Evolutionary conservation across 305 asterid species (phyloP).

Genomic region (Lippia alba): DNA sequence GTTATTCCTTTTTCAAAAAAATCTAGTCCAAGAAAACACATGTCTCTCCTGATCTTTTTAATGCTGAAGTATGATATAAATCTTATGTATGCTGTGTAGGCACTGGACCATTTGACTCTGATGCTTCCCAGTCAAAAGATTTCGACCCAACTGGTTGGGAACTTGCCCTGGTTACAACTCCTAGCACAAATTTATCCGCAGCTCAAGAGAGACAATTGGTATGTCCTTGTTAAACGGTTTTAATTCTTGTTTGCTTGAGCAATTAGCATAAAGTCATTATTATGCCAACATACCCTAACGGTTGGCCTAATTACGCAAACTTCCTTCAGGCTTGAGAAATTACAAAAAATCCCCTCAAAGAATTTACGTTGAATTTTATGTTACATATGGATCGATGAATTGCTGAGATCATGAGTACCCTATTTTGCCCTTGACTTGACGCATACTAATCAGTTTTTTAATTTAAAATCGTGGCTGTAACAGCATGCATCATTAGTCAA

Average conservation of each 20-base stretch:
- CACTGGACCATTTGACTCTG: slow-evolving; percentile 53
- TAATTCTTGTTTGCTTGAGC: not conserved
- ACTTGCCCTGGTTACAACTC: slow-evolving; percentile 88
- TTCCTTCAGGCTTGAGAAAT: no score
- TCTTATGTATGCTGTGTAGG: slow-evolving; percentile 48
- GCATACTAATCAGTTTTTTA: no score
- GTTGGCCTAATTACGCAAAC: no score
- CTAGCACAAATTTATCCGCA: slow-evolving; percentile 80
- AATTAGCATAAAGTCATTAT: no score
- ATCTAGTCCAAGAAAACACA: not conserved
- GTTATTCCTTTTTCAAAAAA: not conserved
- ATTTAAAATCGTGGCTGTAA: no score
- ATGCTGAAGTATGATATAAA: slow-evolving; percentile 8
- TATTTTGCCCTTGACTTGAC: no score
- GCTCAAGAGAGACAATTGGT: slow-evolving; percentile 94
- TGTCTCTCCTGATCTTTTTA: slow-evolving; percentile 6
- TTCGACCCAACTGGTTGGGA: slow-evolving; percentile 96
- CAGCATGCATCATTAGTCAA: no score
- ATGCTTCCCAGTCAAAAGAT: slow-evolving; percentile 53
- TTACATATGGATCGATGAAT: no score
- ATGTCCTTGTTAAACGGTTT: slow-evolving; percentile 26
- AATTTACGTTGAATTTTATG: no score
- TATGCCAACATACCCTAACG: no score
- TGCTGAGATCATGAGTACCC: no score
- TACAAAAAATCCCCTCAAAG: not conserved